These are phyloP conservation scores for Phytophthora citrophthora DNA, from an alignment of 352 stramenopile species.

Conservation along the genomic window DNA sequence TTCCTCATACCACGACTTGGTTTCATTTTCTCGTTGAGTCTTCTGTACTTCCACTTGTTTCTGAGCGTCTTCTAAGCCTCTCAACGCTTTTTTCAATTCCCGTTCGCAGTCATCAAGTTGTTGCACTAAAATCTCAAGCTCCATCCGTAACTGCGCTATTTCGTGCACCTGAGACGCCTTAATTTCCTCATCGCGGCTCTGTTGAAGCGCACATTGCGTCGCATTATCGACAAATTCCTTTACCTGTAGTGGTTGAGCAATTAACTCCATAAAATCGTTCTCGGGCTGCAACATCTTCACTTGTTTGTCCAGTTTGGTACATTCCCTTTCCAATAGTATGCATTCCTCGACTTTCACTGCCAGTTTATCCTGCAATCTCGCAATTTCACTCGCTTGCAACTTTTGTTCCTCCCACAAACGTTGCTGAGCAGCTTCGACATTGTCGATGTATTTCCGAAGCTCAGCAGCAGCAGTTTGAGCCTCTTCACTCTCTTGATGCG, in stretches of 20 bases:
- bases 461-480: conserved; percentile 19
- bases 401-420: conserved; percentile 39
- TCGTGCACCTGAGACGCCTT: conserved; percentile 7
- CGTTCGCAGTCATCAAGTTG: conserved; percentile 15
- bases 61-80: conserved; percentile 12
- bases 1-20: not conserved
- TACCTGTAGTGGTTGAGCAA: not conserved
- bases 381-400: conserved; percentile 24
- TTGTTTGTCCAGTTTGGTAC: conserved; percentile 25
- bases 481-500: conserved; percentile 21
- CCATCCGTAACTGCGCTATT: conserved; percentile 3
- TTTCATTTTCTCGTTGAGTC: conserved; percentile 2
- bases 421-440: conserved; percentile 38
- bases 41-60: conserved; percentile 5
- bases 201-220: conserved; percentile 23
- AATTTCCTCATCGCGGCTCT: conserved; percentile 9
- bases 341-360: conserved; percentile 26
- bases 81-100: conserved; percentile 4
- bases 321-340: conserved; percentile 9
- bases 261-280: not conserved
- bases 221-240: conserved; percentile 9
- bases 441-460: conserved; percentile 36
- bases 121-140: conserved; percentile 3
- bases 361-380: conserved; percentile 23
- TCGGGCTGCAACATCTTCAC: conserved; percentile 9